phyloP scores from a whole-genome alignment of 371 early-diverging fungal species.

The Lichtheimia hyalospora region DNA sequence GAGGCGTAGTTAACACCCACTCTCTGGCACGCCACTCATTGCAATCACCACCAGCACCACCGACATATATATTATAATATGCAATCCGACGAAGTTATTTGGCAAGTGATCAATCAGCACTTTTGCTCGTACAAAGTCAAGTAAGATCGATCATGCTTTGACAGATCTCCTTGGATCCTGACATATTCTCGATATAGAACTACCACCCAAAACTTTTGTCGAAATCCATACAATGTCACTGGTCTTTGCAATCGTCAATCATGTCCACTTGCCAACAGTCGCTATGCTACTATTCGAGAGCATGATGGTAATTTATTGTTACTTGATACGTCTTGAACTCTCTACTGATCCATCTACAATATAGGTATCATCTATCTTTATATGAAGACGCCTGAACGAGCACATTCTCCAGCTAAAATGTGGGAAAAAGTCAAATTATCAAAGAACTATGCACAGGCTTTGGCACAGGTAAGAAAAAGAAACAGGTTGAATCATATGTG shows the following conservation, averaged over 20 bases:
- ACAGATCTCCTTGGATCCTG: background rate
- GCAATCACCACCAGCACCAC: no score
- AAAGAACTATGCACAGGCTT: conserved; percentile 91
- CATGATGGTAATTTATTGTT: conserved; percentile 59
- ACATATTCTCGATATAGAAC: conserved; percentile 9
- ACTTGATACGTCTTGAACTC: background rate
- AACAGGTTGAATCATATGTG: background rate
- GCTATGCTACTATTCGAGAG: conserved; percentile 98
- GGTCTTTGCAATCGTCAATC: conserved; percentile 97
- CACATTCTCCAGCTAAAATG: conserved; percentile 92
- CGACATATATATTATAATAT: conserved; percentile 9
- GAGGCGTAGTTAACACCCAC: no score
- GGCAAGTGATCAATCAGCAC: conserved; percentile 90
- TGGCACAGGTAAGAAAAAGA: conserved; percentile 65
- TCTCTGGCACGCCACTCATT: no score
- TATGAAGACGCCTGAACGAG: conserved; percentile 97
- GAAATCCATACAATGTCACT: conserved; percentile 98
- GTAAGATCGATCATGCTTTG: conserved; percentile 43
- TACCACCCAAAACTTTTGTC: conserved; percentile 76
- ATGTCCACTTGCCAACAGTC: conserved; percentile 98
- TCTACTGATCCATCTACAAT: background rate
- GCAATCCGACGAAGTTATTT: conserved; percentile 77
- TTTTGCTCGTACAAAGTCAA: conserved; percentile 97
- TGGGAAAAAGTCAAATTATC: conserved; percentile 96
- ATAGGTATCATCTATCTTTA: conserved; percentile 84